Evolutionary conservation across 352 stramenopile genomes (phyloP), one percentile per base, ranked within the genome.

Genomic region (Globisporangium cederbergense): DNA sequence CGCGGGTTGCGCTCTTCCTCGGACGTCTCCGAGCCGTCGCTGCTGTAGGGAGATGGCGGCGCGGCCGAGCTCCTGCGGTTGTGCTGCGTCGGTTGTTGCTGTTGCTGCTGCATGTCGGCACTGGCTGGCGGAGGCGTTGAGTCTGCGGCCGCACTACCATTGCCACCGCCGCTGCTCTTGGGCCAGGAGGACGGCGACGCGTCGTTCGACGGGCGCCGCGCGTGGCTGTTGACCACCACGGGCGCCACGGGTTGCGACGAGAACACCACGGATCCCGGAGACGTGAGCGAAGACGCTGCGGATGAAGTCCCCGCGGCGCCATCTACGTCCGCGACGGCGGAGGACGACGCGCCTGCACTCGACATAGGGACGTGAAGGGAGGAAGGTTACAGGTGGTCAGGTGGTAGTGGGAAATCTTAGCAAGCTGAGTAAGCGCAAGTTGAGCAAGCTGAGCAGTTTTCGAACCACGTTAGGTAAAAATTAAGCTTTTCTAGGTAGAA

Each of bases 171-270:
- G 13, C 30, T 55, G 28, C n/a, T 6, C 32, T 22, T 53, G 34
- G 51, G 11, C 49, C 45, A 14, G 58, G 53, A 40, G 30, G 28
- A 20, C 45, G 60, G 14, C 28, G 45, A 34, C 51, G 62, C 34
- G 20, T 79, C 67, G 42, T 34, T 56, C 50, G 64, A 45, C 46
- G 59, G 60, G 42, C 69, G 67, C 2, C 71, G 56, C 34, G 51
- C 52, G 63, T 74, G 72, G 64, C 64, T 71, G 62, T 28, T 73
- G 42, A 60, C 38, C n/a, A 76, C 62, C 4, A 81, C 75, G 4
- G 67, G 62, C 4, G 72, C 75, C 13, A 77, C 79, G 1, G 67
- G 68, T 11, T 73, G 49, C 11, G 78, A 85, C 42, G 68, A 81
- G 58, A 83, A 85, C 25, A 34, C 36, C n/a, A 60, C 50, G 43